Conservation (phyloP, 177 flowering plant species). For the Vitis hybrid region DNA sequence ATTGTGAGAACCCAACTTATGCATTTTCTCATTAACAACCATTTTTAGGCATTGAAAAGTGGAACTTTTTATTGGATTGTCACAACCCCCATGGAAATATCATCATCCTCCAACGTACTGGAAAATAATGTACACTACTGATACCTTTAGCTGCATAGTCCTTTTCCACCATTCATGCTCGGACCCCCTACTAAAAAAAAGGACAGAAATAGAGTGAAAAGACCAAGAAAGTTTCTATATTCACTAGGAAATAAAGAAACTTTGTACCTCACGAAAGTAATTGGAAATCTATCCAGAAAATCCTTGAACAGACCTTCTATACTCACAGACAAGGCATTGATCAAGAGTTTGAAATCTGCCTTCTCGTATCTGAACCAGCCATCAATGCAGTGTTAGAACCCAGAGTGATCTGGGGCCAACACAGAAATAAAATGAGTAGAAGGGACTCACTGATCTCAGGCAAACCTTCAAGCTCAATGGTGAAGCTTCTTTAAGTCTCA, state of each 20-base stretch:
- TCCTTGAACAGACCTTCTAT: constrained; percentile 64
- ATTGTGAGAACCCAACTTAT: no score
- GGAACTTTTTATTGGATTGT: neutral
- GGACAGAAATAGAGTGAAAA: neutral
- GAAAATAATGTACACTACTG: no score
- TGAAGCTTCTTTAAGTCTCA: constrained; percentile 47
- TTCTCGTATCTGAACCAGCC: constrained; percentile 56
- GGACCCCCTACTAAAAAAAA: neutral
- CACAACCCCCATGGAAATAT: no score
- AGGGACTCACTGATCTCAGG: constrained; percentile 59
- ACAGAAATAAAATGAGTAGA: neutral
- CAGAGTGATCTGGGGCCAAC: neutral
- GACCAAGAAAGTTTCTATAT: neutral
- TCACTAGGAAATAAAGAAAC: neutral
- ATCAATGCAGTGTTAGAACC: neutral
- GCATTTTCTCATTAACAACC: no score
- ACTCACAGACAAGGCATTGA: constrained; percentile 65
- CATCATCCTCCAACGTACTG: no score
- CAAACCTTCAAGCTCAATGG: constrained; percentile 79
- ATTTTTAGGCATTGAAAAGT: no score
- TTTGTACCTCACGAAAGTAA: constrained; percentile 63
- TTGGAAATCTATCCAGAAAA: constrained; percentile 37
- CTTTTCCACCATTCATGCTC: no score
- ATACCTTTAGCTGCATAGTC: no score
- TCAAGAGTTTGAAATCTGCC: constrained; percentile 68